Percentiles rank a stretch among this genome's conserved stretches.
These are phyloP conservation scores for Colletotrichum incanum DNA, from an alignment of 2,329 filamentous ascomycete species.

Conservation along the genomic window DNA sequence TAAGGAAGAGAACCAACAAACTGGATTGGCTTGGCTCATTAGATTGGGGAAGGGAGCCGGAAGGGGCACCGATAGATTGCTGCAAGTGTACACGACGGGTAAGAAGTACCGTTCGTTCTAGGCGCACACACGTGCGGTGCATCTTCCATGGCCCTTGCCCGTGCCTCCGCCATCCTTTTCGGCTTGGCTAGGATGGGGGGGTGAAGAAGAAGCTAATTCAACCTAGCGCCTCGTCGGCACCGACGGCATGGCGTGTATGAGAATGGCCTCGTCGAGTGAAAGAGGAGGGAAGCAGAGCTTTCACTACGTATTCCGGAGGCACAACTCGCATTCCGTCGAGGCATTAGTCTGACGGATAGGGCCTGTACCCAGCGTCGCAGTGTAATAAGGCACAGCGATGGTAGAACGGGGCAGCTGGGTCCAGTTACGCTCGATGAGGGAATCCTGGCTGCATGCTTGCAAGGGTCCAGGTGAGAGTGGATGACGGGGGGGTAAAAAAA, in stretches of 20 bases:
- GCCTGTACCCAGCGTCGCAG: conserved; percentile 37
- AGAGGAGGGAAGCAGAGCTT: conserved; percentile 29
- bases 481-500: conserved; percentile 15
- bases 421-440: conserved; percentile 41
- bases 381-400: conserved; percentile 42
- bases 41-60: conserved; percentile 44
- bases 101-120: conserved; percentile 45
- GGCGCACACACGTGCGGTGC: conserved; percentile 44
- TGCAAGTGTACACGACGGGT: conserved; percentile 42
- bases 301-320: conserved; percentile 28
- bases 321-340: conserved; percentile 36
- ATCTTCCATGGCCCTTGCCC: conserved; percentile 35
- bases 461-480: conserved; percentile 29
- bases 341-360: conserved; percentile 40
- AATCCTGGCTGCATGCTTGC: conserved; percentile 41
- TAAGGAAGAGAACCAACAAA: conserved; percentile 44
- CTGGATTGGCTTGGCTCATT: conserved; percentile 45
- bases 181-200: conserved; percentile 30
- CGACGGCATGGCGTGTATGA: conserved; percentile 41
- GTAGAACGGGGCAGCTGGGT: conserved; percentile 36
- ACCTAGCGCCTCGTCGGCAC: conserved; percentile 39
- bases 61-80: conserved; percentile 46
- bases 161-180: conserved; percentile 36
- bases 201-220: conserved; percentile 31
- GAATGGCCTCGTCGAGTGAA: conserved; percentile 31